phyloP scores from a whole-genome alignment of 2,329 filamentous ascomycete species.

The Neonectria sp. region DNA sequence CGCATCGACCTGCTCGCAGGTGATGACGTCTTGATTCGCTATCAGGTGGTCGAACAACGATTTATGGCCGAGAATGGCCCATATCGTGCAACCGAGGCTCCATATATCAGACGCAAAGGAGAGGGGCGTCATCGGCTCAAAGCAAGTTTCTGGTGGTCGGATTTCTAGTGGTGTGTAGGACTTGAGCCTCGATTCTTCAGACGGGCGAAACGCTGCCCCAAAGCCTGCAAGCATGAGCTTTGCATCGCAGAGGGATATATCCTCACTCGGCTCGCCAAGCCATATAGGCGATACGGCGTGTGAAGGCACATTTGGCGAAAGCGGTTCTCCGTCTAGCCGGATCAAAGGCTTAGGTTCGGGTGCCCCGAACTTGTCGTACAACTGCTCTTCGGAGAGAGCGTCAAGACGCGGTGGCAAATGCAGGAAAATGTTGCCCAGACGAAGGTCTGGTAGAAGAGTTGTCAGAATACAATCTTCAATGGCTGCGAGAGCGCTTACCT shows the following conservation, averaged over 20 bases:
- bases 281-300: not conserved
- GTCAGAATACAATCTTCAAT: constrained; percentile 2
- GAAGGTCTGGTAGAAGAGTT: constrained; percentile 45
- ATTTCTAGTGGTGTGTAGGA: constrained; percentile 49
- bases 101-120: constrained; percentile 57
- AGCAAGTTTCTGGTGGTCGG: constrained; percentile 53
- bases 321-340: not conserved
- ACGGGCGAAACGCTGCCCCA: constrained; percentile 47
- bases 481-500: constrained; percentile 32
- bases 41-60: constrained; percentile 30
- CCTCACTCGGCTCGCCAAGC: not conserved
- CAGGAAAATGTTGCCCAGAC: constrained; percentile 54
- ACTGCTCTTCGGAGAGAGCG: not conserved
- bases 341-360: not conserved
- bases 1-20: constrained; percentile 36
- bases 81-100: constrained; percentile 56
- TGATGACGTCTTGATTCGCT: constrained; percentile 24
- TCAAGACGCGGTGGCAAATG: constrained; percentile 38
- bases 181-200: constrained; percentile 37
- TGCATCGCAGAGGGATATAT: not conserved
- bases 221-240: not conserved
- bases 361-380: constrained; percentile 9
- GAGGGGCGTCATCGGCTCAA: constrained; percentile 52
- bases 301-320: not conserved
- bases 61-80: constrained; percentile 49